Base-by-base conservation (phyloP, 768 basidiomycete species). In the Boletus reticulatus region DNA sequence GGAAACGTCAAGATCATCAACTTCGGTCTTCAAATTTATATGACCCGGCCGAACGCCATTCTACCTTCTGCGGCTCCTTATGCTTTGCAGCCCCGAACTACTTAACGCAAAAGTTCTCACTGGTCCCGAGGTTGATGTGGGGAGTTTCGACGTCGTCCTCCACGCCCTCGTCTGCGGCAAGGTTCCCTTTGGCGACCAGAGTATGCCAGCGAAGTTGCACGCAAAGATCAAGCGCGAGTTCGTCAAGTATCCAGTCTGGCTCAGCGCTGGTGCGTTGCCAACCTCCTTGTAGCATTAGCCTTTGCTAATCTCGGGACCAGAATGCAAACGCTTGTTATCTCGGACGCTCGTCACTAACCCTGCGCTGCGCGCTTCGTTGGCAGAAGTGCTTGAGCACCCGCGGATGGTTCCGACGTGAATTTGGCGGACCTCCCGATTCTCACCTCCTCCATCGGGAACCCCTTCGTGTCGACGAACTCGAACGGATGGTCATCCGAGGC, bases 1-100 rank as follows among this genome's bases (percentile, higher is more conserved):
- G 97, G 97, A 12, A 98, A 98, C 75, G 98, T 98, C 80, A 99
- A 98, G 81, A 98, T 98, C 59, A 99, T 98, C 71, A 96, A 99
- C 74, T 99, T 98, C 73, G 97, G 97, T 46, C 80, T 99, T 98
- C 96, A 3, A 99, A 98, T 75, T 80, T 99, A 13, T 98, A 87
- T 70, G 85, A 96, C 64, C 96, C 97, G 2, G 66, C 75, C 10
- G 65, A 74, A 47, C 92, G 94, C 67, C 84, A 98, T 2, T 84
- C 90, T 22, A 99, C 97, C 0, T 99, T 99, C 70, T 99, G 97
- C 65, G 96, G 97, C 20, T 97, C 93, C 1, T 78, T 99, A 27
- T 99, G 98, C 73, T 99, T 99, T 75, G 97, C 97, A 32, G 97
- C 0, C 97, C 97, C 7, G 96, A 99, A 71, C 79, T 98, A 20